Evolutionary conservation across 2,329 filamentous ascomycete species (phyloP).

Genomic region (Stagonosporopsis rhizophila): DNA sequence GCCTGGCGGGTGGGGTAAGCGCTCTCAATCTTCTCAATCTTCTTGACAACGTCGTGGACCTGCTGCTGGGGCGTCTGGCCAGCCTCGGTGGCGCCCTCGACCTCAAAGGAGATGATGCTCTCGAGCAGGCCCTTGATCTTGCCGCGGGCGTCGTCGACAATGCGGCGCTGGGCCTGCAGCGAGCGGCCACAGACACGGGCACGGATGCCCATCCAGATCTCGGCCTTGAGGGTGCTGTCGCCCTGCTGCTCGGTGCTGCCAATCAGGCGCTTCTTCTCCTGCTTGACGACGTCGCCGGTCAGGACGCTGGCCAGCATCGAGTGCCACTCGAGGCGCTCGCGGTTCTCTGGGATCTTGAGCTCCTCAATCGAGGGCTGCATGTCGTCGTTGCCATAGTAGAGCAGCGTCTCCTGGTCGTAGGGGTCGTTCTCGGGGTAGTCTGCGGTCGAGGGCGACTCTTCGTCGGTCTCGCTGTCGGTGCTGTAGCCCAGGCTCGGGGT

Average conservation of each 20-base stretch:
- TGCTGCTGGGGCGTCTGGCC: conserved; percentile 88
- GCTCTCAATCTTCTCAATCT: conserved; percentile 87
- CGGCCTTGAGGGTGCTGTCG: conserved; percentile 70
- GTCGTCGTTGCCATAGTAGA: conserved; percentile 91
- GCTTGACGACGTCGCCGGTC: conserved; percentile 94
- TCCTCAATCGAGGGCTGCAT: conserved; percentile 90
- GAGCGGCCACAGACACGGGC: conserved; percentile 85
- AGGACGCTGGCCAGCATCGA: conserved; percentile 95
- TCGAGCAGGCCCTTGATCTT: conserved; percentile 79
- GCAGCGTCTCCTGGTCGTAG: conserved; percentile 89
- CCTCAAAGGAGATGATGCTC: conserved; percentile 89
- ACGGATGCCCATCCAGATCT: conserved; percentile 87
- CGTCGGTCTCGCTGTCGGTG: conserved; percentile 83
- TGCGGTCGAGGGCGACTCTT: conserved; percentile 87
- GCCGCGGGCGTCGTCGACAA: conserved; percentile 83
- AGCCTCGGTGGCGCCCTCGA: conserved; percentile 90
- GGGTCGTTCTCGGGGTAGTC: conserved; percentile 80
- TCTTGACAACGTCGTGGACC: conserved; percentile 85
- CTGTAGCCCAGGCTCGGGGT: conserved; percentile 71
- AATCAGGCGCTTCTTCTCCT: conserved; percentile 95
- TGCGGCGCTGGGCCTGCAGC: conserved; percentile 80
- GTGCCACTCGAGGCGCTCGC: conserved; percentile 95
- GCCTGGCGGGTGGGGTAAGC: conserved; percentile 83
- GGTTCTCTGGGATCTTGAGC: conserved; percentile 82
- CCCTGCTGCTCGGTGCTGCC: conserved; percentile 78